Evolutionary conservation across 257 asterid species (phyloP).

Genomic region (Nicotiana benthamiana): DNA sequence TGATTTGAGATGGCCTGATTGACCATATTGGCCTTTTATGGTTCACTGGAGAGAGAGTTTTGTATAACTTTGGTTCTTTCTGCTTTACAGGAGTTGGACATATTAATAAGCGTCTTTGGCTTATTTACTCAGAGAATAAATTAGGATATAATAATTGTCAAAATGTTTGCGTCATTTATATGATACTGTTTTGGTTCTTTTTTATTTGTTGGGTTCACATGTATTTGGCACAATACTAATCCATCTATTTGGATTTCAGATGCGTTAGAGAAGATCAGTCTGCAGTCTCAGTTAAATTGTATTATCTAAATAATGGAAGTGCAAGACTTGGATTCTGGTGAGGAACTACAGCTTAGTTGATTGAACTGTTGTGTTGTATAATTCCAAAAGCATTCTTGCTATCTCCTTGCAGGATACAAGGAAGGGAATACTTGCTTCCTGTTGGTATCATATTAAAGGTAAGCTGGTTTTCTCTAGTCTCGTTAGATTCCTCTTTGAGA

Average conservation of each 20-base stretch:
- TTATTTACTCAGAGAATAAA: not conserved
- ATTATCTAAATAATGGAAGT: slow-evolving; percentile 88
- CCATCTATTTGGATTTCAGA: slow-evolving; percentile 32
- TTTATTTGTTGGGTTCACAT: not conserved
- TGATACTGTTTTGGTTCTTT: not conserved
- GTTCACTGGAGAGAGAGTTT: not conserved
- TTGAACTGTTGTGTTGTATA: slow-evolving; percentile 1
- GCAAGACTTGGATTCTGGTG: slow-evolving; percentile 99
- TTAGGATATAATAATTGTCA: not conserved
- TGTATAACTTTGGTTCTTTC: not conserved
- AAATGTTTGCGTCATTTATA: not conserved
- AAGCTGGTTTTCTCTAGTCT: not conserved
- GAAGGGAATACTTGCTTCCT: slow-evolving; percentile 92
- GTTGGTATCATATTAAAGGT: slow-evolving; percentile 94
- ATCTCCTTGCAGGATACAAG: slow-evolving; percentile 64
- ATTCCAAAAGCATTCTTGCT: slow-evolving; percentile 16
- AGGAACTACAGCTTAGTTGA: slow-evolving; percentile 20
- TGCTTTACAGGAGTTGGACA: not conserved
- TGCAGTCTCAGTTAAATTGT: slow-evolving; percentile 67
- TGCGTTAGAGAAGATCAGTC: slow-evolving; percentile 93
- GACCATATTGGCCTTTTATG: not conserved
- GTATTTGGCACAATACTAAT: not conserved
- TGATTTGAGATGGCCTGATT: not conserved
- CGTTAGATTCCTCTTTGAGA: not conserved
- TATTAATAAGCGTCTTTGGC: not conserved